Evolutionary conservation across 352 stramenopile genomes (phyloP).

Genomic region (Phytophthora vignae): DNA sequence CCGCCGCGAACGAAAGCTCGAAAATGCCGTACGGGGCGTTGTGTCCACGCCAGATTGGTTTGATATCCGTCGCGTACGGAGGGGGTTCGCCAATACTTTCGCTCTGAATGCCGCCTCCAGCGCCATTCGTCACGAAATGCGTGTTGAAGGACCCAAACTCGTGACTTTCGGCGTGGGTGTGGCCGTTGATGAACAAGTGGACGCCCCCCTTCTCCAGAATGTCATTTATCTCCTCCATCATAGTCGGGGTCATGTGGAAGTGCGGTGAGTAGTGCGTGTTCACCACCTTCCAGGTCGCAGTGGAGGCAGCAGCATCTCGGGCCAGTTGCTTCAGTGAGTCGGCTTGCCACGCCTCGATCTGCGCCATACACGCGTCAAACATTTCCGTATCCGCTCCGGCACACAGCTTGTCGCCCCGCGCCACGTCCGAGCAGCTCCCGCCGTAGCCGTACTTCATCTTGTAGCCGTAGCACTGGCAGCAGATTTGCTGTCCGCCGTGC

Average conservation of each 20-base stretch:
- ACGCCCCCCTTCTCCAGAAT: constrained; percentile 56
- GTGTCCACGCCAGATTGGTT: constrained; percentile 59
- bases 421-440: constrained; percentile 53
- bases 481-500: constrained; percentile 72
- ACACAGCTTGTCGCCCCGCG: constrained; percentile 58
- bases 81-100: constrained; percentile 70
- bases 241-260: constrained; percentile 74
- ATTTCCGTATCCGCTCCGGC: constrained; percentile 59
- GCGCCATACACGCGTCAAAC: constrained; percentile 67
- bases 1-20: constrained; percentile 65
- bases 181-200: constrained; percentile 76
- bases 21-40: constrained; percentile 78
- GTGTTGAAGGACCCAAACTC: constrained; percentile 75
- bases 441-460: constrained; percentile 57
- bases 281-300: constrained; percentile 75
- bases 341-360: constrained; percentile 63
- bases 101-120: constrained; percentile 74
- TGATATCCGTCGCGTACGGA: constrained; percentile 52
- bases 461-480: constrained; percentile 84
- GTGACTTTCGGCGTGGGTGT: constrained; percentile 81
- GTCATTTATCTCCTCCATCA: constrained; percentile 72
- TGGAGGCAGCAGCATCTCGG: constrained; percentile 58
- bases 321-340: constrained; percentile 70
- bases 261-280: constrained; percentile 83
- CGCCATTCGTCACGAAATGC: constrained; percentile 79